These are phyloP conservation scores for Hymenoscyphus infarciens DNA, from an alignment of 2,329 filamentous ascomycete genomes.

Conservation along the genomic window DNA sequence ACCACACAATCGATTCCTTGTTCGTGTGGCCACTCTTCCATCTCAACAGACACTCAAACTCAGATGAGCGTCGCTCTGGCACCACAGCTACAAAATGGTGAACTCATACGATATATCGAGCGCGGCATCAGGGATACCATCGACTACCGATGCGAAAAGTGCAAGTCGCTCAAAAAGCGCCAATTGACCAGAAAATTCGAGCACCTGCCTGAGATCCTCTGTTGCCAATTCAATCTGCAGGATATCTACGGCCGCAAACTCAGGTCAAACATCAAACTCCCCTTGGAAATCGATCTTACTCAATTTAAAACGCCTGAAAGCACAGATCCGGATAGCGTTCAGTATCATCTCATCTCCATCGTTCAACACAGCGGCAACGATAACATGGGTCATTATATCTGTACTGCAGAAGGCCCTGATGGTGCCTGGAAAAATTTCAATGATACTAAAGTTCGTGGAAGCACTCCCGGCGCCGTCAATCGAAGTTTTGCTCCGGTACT, in stretches of 20 bases:
- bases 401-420: conserved; percentile 22
- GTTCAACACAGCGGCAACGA: conserved; percentile 31
- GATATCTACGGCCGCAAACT: conserved; percentile 26
- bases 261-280: conserved; percentile 20
- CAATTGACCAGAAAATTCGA: conserved; percentile 19
- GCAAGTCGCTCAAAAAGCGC: conserved; percentile 19
- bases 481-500: conserved; percentile 21
- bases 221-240: conserved; percentile 32
- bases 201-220: conserved; percentile 28
- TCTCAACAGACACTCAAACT: conserved; percentile 23
- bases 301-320: conserved; percentile 8
- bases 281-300: conserved; percentile 28
- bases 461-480: background rate
- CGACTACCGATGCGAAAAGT: conserved; percentile 30
- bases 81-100: conserved; percentile 19
- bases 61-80: conserved; percentile 29
- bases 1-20: conserved; percentile 25
- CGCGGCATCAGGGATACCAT: conserved; percentile 26
- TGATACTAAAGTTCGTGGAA: conserved; percentile 22
- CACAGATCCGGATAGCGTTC: conserved; percentile 13
- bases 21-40: conserved; percentile 27
- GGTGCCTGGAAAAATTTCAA: conserved; percentile 27
- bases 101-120: conserved; percentile 25
- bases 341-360: conserved; percentile 33
- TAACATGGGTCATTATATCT: conserved; percentile 28